A percentile compares a stretch with the other conserved stretches of the same genome.
Evolutionary conservation across 805 yeast genomes (phyloP).

Genomic region (Wickerhamomyces ciferrii): DNA sequence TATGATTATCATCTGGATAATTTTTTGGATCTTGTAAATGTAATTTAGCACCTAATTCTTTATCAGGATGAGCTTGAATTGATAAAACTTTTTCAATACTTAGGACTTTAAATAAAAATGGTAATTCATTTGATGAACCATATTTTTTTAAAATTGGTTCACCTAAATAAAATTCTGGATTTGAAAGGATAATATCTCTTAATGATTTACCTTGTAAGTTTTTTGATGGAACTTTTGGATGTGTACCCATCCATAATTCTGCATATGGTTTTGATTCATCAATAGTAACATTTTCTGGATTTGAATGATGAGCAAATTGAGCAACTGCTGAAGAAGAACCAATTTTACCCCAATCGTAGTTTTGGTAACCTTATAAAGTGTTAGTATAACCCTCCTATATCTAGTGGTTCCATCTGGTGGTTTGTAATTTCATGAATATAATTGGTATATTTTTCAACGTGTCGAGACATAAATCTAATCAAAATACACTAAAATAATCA

Average conservation of each 20-base stretch:
- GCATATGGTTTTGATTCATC: slow-evolving; percentile 87
- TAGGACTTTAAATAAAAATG: slow-evolving; percentile 90
- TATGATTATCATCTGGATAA: slow-evolving; percentile 97
- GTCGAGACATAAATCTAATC: not conserved
- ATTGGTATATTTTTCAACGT: too few relatives aligned
- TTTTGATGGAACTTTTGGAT: slow-evolving; percentile 83
- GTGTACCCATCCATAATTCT: slow-evolving; percentile 99
- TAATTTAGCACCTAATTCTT: slow-evolving; percentile 68
- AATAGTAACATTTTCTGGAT: slow-evolving; percentile 47
- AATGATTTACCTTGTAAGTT: slow-evolving; percentile 52
- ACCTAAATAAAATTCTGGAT: slow-evolving; percentile 61
- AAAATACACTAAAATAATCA: not conserved
- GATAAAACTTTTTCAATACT: slow-evolving; percentile 90
- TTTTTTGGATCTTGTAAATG: slow-evolving; percentile 83
- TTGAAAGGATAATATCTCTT: slow-evolving; percentile 56
- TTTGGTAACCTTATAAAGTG: slow-evolving; percentile 50
- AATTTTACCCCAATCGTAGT: slow-evolving; percentile 84
- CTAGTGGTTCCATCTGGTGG: too few relatives aligned
- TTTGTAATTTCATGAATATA: too few relatives aligned
- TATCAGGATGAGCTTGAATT: slow-evolving; percentile 98
- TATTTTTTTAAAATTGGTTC: slow-evolving; percentile 54
- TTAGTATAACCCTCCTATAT: not conserved
- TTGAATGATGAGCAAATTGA: slow-evolving; percentile 68
- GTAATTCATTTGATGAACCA: slow-evolving; percentile 66
- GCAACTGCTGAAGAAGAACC: slow-evolving; percentile 89